Evolutionary conservation across 2,329 filamentous ascomycete genomes (phyloP).

Genomic region (Truncatella angustata): DNA sequence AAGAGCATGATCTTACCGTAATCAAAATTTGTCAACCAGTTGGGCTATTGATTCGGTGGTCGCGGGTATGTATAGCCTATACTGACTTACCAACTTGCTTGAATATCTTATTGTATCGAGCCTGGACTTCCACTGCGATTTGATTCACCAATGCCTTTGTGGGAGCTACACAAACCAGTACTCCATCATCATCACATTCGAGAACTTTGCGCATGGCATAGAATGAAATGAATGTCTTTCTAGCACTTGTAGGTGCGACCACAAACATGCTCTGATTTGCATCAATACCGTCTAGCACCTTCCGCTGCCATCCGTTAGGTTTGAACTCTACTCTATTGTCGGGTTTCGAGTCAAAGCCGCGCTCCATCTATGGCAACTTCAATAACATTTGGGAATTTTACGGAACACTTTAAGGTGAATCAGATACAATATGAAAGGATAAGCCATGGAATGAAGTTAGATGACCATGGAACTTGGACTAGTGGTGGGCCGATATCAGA

Average conservation of each 20-base stretch:
- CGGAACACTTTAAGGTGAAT: background rate
- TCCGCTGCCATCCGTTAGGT: slow-evolving; percentile 74
- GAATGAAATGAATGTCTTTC: slow-evolving; percentile 82
- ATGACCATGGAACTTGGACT: too few relatives aligned
- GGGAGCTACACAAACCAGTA: slow-evolving; percentile 76
- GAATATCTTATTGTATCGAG: slow-evolving; percentile 68
- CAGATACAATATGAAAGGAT: too few relatives aligned
- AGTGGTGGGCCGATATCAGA: too few relatives aligned
- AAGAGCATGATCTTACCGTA: slow-evolving; percentile 80
- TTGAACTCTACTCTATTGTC: slow-evolving; percentile 69
- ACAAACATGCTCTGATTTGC: slow-evolving; percentile 68
- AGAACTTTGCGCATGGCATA: slow-evolving; percentile 80
- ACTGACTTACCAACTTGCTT: slow-evolving; percentile 62
- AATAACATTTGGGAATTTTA: background rate
- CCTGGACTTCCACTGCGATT: slow-evolving; percentile 74
- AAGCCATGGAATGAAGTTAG: too few relatives aligned
- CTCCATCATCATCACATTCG: slow-evolving; percentile 63
- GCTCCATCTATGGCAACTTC: background rate
- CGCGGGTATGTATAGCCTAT: slow-evolving; percentile 76
- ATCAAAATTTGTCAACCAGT: slow-evolving; percentile 72
- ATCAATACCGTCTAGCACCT: slow-evolving; percentile 73
- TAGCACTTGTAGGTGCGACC: slow-evolving; percentile 74
- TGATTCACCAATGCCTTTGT: slow-evolving; percentile 83
- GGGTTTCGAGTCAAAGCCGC: slow-evolving; percentile 55
- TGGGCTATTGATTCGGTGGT: slow-evolving; percentile 73